Conservation (phyloP, 495 filamentous ascomycete species). For the Aspergillus sclerotiicarbonarius region DNA sequence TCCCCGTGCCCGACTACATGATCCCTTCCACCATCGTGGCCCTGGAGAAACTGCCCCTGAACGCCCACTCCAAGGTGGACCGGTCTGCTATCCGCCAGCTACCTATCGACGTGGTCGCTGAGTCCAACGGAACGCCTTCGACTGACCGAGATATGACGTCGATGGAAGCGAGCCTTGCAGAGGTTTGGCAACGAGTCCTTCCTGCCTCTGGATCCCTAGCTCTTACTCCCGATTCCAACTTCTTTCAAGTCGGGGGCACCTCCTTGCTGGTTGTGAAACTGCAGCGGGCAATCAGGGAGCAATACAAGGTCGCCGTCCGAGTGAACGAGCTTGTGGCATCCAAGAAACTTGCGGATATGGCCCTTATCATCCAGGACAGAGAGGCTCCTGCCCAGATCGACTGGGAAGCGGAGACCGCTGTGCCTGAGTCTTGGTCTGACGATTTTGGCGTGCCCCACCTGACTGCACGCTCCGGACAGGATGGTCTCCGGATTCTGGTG, state of each 20-base stretch:
- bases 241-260: constrained; percentile 31
- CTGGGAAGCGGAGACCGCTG: constrained; percentile 15
- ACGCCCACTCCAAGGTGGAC: constrained; percentile 29
- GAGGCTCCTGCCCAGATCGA: constrained; percentile 4
- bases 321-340: background rate
- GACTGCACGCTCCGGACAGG: background rate
- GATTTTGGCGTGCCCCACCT: background rate
- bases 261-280: constrained; percentile 27
- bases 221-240: constrained; percentile 14
- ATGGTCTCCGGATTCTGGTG: constrained; percentile 8
- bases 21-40: constrained; percentile 22
- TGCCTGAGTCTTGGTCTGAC: background rate
- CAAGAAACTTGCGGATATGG: constrained; percentile 19
- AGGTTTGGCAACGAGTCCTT: background rate
- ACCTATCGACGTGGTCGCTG: background rate
- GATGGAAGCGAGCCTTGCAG: too few relatives aligned
- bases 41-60: constrained; percentile 27
- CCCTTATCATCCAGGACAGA: background rate
- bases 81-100: background rate
- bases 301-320: constrained; percentile 12
- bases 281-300: constrained; percentile 13
- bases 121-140: background rate
- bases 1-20: constrained; percentile 33
- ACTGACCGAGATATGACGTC: background rate
- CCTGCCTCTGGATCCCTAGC: background rate